phyloP scores from a whole-genome alignment of 2,329 filamentous ascomycete genomes.

The Aspergillus tubingensis region DNA sequence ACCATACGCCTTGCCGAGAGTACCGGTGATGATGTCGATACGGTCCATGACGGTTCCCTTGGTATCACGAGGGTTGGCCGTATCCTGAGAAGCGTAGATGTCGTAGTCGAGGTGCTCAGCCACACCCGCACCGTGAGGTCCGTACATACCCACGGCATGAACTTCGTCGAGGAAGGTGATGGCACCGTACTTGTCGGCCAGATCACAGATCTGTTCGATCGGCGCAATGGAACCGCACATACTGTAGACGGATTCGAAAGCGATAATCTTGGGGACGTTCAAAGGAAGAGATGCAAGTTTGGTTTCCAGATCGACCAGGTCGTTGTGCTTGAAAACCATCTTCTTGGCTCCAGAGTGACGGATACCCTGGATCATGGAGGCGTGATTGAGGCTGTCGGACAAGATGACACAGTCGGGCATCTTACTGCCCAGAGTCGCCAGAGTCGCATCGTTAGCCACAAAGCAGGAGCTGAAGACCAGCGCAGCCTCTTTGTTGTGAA shows the following conservation, averaged over 20 bases:
- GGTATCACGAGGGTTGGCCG: conserved; percentile 46
- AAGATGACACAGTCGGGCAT: conserved; percentile 94
- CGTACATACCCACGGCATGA: conserved; percentile 98
- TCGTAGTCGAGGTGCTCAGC: conserved; percentile 97
- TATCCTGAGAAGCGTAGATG: conserved; percentile 72
- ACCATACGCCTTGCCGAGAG: conserved; percentile 95
- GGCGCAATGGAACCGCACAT: conserved; percentile 98
- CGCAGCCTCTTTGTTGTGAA: conserved; percentile 89
- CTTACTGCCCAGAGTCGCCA: conserved; percentile 95
- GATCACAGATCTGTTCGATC: conserved; percentile 91
- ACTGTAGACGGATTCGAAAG: conserved; percentile 97
- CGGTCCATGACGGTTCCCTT: conserved; percentile 90
- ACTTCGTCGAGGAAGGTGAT: conserved; percentile 98
- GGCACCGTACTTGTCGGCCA: conserved; percentile 96
- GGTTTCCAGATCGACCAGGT: conserved; percentile 85
- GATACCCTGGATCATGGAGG: conserved; percentile 99
- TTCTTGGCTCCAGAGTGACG: conserved; percentile 96
- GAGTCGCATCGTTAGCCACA: conserved; percentile 94
- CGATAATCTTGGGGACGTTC: conserved; percentile 92
- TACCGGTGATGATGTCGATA: conserved; percentile 96
- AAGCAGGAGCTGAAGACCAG: conserved; percentile 98
- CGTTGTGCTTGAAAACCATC: conserved; percentile 98
- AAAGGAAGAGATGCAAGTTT: conserved; percentile 87
- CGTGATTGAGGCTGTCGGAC: conserved; percentile 97
- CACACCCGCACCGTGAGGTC: conserved; percentile 90